These are phyloP conservation scores for Raphanus hybrid DNA, from an alignment of 441 rosid genomes.

Conservation along the genomic window DNA sequence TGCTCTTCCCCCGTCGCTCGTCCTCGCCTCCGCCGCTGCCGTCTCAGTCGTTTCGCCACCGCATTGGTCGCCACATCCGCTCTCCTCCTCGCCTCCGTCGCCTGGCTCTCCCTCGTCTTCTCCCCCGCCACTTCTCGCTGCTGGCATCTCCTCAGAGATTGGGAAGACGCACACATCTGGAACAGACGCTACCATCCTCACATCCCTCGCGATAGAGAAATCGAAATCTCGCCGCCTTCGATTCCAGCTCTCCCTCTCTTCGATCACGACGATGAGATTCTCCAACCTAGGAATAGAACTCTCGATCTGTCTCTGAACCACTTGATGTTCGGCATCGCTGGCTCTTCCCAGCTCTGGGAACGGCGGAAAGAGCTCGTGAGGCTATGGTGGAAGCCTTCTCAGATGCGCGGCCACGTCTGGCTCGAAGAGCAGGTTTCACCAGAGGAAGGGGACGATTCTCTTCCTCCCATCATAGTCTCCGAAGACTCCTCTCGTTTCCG, in stretches of 20 bases:
- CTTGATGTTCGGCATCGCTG: slow-evolving; percentile 87
- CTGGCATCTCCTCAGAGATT: slow-evolving; percentile 57
- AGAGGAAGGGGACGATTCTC: slow-evolving; percentile 56
- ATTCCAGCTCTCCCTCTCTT: slow-evolving; percentile 27
- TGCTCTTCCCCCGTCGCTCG: slow-evolving; percentile 49
- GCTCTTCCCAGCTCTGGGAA: slow-evolving; percentile 79
- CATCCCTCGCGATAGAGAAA: slow-evolving; percentile 9
- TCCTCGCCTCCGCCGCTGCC: slow-evolving; percentile 55
- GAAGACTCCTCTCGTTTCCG: slow-evolving; percentile 87
- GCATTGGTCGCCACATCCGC: slow-evolving; percentile 60
- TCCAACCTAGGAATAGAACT: slow-evolving; percentile 46
- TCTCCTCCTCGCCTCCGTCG: slow-evolving; percentile 66
- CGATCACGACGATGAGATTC: slow-evolving; percentile 7
- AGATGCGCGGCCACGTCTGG: slow-evolving; percentile 88
- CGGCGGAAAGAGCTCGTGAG: slow-evolving; percentile 79
- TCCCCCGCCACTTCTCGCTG: slow-evolving; percentile 61
- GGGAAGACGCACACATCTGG: slow-evolving; percentile 59
- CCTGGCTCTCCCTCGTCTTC: slow-evolving; percentile 87
- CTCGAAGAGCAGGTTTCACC: slow-evolving; percentile 62
- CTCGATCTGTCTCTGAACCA: slow-evolving; percentile 54
- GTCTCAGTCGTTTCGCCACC: slow-evolving; percentile 55
- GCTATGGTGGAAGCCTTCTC: slow-evolving; percentile 84
- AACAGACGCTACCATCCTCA: slow-evolving; percentile 33
- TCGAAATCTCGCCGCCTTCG: slow-evolving; percentile 28
- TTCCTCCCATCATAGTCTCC: slow-evolving; percentile 75